Evolutionary conservation across 2,329 filamentous ascomycete genomes (phyloP).

Genomic region (Talaromyces sp.): DNA sequence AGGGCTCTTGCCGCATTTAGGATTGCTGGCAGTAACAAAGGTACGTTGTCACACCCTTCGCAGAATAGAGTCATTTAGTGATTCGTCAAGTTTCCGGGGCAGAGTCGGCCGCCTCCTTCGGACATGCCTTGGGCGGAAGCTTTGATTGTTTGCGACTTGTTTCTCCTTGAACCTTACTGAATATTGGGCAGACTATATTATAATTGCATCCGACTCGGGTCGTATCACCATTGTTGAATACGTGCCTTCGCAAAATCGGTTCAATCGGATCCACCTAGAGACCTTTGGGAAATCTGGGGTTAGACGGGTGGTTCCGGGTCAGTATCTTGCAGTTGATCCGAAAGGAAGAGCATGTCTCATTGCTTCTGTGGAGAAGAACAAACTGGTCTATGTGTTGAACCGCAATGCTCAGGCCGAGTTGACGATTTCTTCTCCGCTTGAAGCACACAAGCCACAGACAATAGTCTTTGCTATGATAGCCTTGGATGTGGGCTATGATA

Average conservation of each 20-base stretch:
- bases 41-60: conserved; percentile 52
- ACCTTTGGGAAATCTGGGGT: conserved; percentile 98
- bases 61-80: conserved; percentile 59
- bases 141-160: conserved; percentile 21
- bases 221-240: conserved; percentile 94
- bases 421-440: conserved; percentile 92
- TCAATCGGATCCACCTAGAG: conserved; percentile 86
- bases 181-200: conserved; percentile 74
- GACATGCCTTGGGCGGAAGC: conserved; percentile 30
- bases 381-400: conserved; percentile 97
- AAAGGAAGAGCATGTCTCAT: conserved; percentile 94
- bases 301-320: conserved; percentile 85
- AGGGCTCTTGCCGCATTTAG: conserved; percentile 82
- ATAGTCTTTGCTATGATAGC: conserved; percentile 83
- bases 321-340: conserved; percentile 92
- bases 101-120: conserved; percentile 34
- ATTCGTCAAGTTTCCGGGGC: conserved; percentile 59
- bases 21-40: conserved; percentile 90
- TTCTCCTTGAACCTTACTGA: conserved; percentile 37
- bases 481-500: conserved; percentile 92
- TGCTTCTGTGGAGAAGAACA: conserved; percentile 96
- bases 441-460: conserved; percentile 90
- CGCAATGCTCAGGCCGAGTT: conserved; percentile 90
- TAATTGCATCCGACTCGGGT: conserved; percentile 91
- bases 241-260: conserved; percentile 75